A percentile compares a stretch with the other conserved stretches of the same genome.
These are phyloP conservation scores for Thermochaetoides dissita DNA, from an alignment of 2,329 filamentous ascomycete species.

Conservation along the genomic window DNA sequence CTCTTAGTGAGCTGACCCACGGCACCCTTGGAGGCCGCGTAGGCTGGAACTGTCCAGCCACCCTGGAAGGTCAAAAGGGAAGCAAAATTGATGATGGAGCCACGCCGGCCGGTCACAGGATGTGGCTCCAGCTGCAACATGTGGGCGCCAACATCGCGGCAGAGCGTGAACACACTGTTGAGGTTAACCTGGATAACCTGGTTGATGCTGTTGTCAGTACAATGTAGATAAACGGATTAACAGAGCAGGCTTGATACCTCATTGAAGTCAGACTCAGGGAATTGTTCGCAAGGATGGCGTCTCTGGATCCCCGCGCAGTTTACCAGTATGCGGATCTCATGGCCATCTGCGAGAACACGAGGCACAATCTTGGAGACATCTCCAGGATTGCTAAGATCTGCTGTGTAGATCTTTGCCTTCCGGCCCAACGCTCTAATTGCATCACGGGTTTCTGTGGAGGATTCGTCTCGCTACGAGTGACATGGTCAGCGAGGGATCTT, in stretches of 20 bases:
- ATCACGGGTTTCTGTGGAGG: slow-evolving; percentile 38
- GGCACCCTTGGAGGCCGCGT: slow-evolving; percentile 74
- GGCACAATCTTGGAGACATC: slow-evolving; percentile 49
- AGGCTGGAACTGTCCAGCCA: slow-evolving; percentile 76
- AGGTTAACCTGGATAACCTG: slow-evolving; percentile 78
- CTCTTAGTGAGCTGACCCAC: slow-evolving; percentile 76
- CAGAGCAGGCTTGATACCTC: slow-evolving; percentile 28
- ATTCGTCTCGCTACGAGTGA: slow-evolving; percentile 19
- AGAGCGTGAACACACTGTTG: slow-evolving; percentile 63
- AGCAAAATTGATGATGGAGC: slow-evolving; percentile 72
- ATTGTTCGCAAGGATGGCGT: slow-evolving; percentile 59
- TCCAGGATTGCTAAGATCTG: slow-evolving; percentile 49
- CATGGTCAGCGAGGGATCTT: no score
- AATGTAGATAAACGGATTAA: background rate
- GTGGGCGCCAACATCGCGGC: slow-evolving; percentile 64
- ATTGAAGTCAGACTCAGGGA: slow-evolving; percentile 65
- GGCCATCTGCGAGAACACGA: slow-evolving; percentile 44
- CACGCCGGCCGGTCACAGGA: slow-evolving; percentile 39
- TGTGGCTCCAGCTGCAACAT: slow-evolving; percentile 49
- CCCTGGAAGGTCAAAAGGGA: slow-evolving; percentile 74
- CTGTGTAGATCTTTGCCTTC: slow-evolving; percentile 52
- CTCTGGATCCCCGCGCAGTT: slow-evolving; percentile 82
- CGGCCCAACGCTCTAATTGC: slow-evolving; percentile 52
- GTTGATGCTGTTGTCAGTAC: background rate
- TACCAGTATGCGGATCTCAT: slow-evolving; percentile 61